Base-by-base conservation (phyloP, 768 basidiomycete species). In the Podaxis sp. region DNA sequence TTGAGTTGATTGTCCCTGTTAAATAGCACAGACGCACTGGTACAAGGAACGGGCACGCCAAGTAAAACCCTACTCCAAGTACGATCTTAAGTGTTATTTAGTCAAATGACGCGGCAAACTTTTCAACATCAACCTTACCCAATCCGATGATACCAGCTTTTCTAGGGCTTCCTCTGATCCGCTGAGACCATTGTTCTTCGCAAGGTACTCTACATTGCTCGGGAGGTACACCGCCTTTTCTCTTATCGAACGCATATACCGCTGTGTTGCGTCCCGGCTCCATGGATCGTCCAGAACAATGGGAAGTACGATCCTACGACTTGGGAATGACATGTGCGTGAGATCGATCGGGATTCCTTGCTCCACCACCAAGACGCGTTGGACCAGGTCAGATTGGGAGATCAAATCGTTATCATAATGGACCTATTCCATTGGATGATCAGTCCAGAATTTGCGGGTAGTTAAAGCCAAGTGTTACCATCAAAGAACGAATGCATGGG, bases 121-220 rank as follows among this genome's bases (percentile, higher is more conserved):
- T 28, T 1, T 21, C 23, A 63, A 5, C 1, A 5, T 25, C 32
- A 0, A 57, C 13, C 71, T 11, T 61, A 85, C 85, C 77, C 79
- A 85, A 64, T 79, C 79, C 4, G 82, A 81, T 14, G 68, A 73
- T 7, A 81, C 70, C 7, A 88, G 69, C 59, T 82, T 74, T 21
- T 73, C 68, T 53, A 84, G 63, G 0, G 77, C 79, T 37, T 82
- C 83, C 16, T 70, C 68, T 1, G 75, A 64, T 4, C 76, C 76
- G 1, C 76, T 63, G 9, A 88, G 71, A 0, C 86, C 86, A 63
- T 87, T 88, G 47, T 86, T 87, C 40, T 72, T 73, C 0, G 85
- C 85, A 1, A 89, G 76, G 65, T 89, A 89, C 40, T 86, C 82
- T 37, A 88, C 72, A 64, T 90, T 89, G 67, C 82, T 85, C 0